Conservation (phyloP, 2,329 filamentous ascomycete species). For the Penicillium sp. region DNA sequence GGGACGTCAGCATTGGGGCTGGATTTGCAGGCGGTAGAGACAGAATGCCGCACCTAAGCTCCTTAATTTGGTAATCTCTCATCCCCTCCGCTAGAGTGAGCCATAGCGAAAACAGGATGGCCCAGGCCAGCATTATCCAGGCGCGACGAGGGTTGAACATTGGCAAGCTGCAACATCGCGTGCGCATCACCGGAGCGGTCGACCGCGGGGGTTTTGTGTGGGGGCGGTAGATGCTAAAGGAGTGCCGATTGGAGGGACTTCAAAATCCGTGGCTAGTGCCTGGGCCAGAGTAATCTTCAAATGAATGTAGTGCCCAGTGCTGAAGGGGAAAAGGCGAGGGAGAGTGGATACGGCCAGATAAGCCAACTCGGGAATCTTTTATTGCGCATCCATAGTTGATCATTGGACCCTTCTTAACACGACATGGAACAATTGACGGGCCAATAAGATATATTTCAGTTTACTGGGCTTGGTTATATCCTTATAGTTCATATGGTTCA, state of each 20-base stretch:
- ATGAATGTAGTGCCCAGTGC: neutral
- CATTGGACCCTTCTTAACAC: conserved; percentile 1
- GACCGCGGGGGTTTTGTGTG: conserved; percentile 26
- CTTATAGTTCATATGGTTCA: neutral
- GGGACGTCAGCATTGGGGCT: neutral
- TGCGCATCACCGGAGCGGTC: conserved; percentile 39
- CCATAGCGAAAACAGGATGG: conserved; percentile 38
- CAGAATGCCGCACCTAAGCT: conserved; percentile 32
- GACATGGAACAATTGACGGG: neutral
- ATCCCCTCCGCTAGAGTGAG: conserved; percentile 36
- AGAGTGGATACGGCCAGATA: conserved; percentile 32
- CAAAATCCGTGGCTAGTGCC: neutral
- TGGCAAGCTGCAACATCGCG: conserved; percentile 40
- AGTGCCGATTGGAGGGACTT: neutral
- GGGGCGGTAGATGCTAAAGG: conserved; percentile 4
- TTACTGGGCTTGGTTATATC: neutral
- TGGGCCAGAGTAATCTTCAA: neutral
- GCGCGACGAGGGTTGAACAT: conserved; percentile 36
- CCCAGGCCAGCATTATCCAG: conserved; percentile 35
- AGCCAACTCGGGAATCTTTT: conserved; percentile 25
- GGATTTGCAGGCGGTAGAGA: neutral
- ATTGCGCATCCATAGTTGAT: conserved; percentile 14
- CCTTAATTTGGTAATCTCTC: conserved; percentile 36
- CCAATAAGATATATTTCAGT: neutral
- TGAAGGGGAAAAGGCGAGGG: conserved; percentile 8